Evolutionary conservation across 805 yeast species (phyloP).

Genomic region (Tetrapisispora taiwanensis): DNA sequence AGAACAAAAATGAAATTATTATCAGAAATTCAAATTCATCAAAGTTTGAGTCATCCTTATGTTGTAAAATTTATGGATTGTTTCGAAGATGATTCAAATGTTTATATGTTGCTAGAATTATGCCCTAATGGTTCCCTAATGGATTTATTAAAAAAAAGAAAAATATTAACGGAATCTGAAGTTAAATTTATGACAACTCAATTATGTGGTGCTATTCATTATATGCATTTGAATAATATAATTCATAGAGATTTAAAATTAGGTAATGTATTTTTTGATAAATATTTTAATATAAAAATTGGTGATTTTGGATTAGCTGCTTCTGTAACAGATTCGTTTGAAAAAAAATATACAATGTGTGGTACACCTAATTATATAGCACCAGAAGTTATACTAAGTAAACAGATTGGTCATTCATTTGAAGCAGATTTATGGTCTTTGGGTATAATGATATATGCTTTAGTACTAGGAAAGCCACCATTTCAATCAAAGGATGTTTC

Average conservation of each 20-base stretch:
- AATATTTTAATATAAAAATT: slow-evolving; percentile 84
- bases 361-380: slow-evolving; percentile 99
- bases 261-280: slow-evolving; percentile 92
- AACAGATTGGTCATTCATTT: slow-evolving; percentile 78
- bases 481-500: slow-evolving; percentile 94
- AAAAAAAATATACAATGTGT: slow-evolving; percentile 86
- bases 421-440: slow-evolving; percentile 97
- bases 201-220: slow-evolving; percentile 86
- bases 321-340: slow-evolving; percentile 58
- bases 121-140: slow-evolving; percentile 91
- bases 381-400: slow-evolving; percentile 91
- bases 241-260: slow-evolving; percentile 93
- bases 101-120: slow-evolving; percentile 84
- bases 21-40: slow-evolving; percentile 92
- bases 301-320: slow-evolving; percentile 99
- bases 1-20: slow-evolving; percentile 76
- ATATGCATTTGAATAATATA: slow-evolving; percentile 84
- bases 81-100: slow-evolving; percentile 92
- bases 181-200: slow-evolving; percentile 85
- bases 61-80: slow-evolving; percentile 91
- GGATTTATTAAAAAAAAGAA: slow-evolving; percentile 83
- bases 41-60: slow-evolving; percentile 77
- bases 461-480: slow-evolving; percentile 91
- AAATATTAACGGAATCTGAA: slow-evolving; percentile 82
- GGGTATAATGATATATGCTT: slow-evolving; percentile 92